A percentile compares a stretch with the other conserved stretches of the same genome.
Conservation (phyloP, 2,329 filamentous ascomycete genomes). For the Pestalotiopsis sp. region DNA sequence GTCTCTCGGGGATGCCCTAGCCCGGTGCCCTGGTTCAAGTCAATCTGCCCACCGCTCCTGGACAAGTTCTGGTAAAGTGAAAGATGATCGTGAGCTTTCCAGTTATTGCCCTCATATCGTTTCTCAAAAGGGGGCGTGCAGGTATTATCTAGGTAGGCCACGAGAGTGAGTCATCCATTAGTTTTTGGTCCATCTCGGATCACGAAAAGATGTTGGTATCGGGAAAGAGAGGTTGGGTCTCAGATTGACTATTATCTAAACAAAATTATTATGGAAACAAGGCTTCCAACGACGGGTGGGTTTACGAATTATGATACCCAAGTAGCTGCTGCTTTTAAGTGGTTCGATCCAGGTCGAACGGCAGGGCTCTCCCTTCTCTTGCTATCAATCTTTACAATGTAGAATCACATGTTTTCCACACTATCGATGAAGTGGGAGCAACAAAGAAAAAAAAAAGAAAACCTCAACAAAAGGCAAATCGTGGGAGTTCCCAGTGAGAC, state of each 20-base stretch:
- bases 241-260: not conserved
- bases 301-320: not conserved
- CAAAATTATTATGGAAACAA: not conserved
- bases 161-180: not conserved
- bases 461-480: not conserved
- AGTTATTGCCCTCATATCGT: not conserved
- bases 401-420: not conserved
- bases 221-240: not conserved
- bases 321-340: not conserved
- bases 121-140: not conserved
- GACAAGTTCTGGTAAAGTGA: not conserved
- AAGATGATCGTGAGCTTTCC: not conserved
- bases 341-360: not conserved
- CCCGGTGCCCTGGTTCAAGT: no score
- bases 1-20: no score
- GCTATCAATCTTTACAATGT: not conserved
- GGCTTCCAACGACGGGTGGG: not conserved
- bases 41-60: not conserved
- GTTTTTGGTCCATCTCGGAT: not conserved
- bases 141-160: not conserved
- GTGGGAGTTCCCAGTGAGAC: not conserved
- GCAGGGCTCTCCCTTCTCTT: not conserved
- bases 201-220: not conserved
- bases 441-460: not conserved
- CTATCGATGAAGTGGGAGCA: not conserved